phyloP scores from a whole-genome alignment of 2,329 filamentous ascomycete genomes.

The Venturia aucupariae region DNA sequence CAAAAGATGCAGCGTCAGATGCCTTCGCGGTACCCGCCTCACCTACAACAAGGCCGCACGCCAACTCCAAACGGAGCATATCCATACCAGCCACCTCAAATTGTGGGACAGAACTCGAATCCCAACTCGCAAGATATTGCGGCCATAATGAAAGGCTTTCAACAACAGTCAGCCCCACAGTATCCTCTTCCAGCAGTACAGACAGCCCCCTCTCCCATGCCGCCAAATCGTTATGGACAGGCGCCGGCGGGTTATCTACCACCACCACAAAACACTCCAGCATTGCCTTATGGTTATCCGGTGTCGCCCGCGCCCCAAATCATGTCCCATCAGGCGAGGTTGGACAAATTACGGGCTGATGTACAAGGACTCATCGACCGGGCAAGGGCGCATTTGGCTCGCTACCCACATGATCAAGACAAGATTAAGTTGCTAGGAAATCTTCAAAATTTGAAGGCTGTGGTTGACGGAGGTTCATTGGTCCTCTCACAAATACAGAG shows the following conservation, averaged over 20 bases:
- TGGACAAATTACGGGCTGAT: conserved; percentile 62
- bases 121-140: conserved; percentile 6
- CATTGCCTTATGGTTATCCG: conserved; percentile 6
- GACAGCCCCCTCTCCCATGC: conserved; percentile 25
- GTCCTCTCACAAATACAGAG: conserved; percentile 74
- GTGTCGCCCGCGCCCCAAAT: not conserved
- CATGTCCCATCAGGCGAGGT: conserved; percentile 12
- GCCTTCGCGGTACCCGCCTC: conserved; percentile 32
- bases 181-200: not conserved
- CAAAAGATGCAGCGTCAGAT: conserved; percentile 8
- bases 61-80: conserved; percentile 11
- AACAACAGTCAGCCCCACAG: conserved; percentile 24
- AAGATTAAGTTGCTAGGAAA: conserved; percentile 74
- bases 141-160: conserved; percentile 8
- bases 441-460: conserved; percentile 72
- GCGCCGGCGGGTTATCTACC: conserved; percentile 24
- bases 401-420: conserved; percentile 65
- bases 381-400: conserved; percentile 64
- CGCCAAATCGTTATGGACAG: conserved; percentile 35
- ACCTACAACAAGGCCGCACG: conserved; percentile 8
- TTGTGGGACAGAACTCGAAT: conserved; percentile 9
- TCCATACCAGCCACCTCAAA: conserved; percentile 7
- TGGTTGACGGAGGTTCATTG: conserved; percentile 69
- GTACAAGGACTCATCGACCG: conserved; percentile 68
- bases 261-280: conserved; percentile 24